Base-by-base conservation (phyloP, 108 stramenopile species). In the Mediolabrus comicus region DNA sequence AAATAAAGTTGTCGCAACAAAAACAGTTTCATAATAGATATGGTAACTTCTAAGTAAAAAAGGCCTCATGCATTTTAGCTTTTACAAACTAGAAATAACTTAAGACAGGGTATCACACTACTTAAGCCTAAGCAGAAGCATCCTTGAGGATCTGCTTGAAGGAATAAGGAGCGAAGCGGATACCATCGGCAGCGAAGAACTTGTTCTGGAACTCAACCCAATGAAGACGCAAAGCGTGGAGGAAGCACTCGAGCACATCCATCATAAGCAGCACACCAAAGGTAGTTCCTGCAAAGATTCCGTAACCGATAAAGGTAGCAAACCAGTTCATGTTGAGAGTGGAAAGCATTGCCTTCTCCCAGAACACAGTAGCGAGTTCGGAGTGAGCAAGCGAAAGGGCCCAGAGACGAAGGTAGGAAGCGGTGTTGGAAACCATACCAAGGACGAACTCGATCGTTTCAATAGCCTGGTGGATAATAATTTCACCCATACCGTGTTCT, bases 171-270 rank as follows among this genome's bases (percentile, higher is more conserved):
- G 85, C 58, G 76, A 98, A 98, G 33, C 91, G 89, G 27, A 95
- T 77, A 53, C 97, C 97, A 79, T 98, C 97, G 16, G 95, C 98
- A 60, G 90, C 83, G 89, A 87, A 99, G 71, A 98, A 98, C 86
- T 99, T 99, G 85, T 90, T 98, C 83, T 99, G 98, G 83, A 99
- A 99, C 92, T 99, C 98, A 26, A 99, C 98, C 98, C 98, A 99
- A 74, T 98, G 98, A 57, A 99, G 87, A 71, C 98, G 97, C 56
- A 99, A 91, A 1, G 98, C 96, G 77, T 99, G 98, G 30, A 99
- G 94, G 89, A 97, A 98, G 81, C 98, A 99, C 86, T 99, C 98
- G 26, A 99, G 80, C 46, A 98, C 96, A 76, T 98, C 98, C 98
- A 99, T 99, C 83, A 91, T 92, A 41, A 98, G 73, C 36, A 99